These are phyloP conservation scores for Vaccinium macrocarpon DNA, from an alignment of 148 eudicot genomes.

Conservation along the genomic window DNA sequence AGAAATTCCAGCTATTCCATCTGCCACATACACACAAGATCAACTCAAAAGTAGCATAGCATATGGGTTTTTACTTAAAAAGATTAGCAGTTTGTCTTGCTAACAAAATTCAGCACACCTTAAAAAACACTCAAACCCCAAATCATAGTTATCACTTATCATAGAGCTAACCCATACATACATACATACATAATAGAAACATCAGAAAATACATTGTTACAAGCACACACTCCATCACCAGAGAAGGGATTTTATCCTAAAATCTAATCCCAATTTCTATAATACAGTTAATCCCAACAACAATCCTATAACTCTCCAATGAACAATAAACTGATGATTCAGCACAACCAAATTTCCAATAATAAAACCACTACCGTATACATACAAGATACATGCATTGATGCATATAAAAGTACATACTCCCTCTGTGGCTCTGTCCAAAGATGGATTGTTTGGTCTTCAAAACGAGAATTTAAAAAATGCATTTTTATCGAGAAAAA, in stretches of 20 bases:
- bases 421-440: background rate
- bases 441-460: background rate
- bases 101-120: background rate
- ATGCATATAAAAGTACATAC: background rate
- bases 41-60: background rate
- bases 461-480: background rate
- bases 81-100: background rate
- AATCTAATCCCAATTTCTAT: background rate
- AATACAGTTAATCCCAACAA: background rate
- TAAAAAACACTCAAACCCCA: background rate
- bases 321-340: background rate
- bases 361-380: background rate
- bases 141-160: background rate
- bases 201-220: background rate
- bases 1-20: conserved; percentile 99
- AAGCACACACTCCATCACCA: background rate
- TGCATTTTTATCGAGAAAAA: background rate
- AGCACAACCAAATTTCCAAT: background rate
- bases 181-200: background rate
- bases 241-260: background rate
- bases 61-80: background rate
- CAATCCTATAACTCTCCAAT: background rate
- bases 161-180: background rate
- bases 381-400: background rate
- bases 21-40: conserved; percentile 42